These are phyloP conservation scores for Ustilago esculenta DNA, from an alignment of 1,284 basidiomycete genomes.

Conservation along the genomic window DNA sequence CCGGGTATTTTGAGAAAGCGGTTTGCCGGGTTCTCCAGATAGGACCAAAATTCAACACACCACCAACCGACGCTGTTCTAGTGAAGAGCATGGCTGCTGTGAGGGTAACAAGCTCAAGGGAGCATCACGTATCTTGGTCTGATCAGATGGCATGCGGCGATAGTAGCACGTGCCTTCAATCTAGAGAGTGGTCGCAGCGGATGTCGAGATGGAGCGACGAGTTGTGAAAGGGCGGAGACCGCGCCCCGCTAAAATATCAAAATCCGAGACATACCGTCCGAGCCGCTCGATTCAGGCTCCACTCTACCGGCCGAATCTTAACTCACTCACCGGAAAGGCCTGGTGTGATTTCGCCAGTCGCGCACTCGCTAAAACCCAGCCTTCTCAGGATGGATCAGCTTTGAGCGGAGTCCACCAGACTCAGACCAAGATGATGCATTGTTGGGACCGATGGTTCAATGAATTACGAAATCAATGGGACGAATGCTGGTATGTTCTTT, in stretches of 20 bases:
- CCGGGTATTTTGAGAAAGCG: conserved; percentile 5
- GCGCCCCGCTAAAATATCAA: neutral
- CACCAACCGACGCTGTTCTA: too few species aligned
- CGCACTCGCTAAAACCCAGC: too few species aligned
- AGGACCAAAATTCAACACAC: too few species aligned
- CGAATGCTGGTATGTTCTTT: conserved; percentile 5
- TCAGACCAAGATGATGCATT: too few species aligned
- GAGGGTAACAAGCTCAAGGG: too few species aligned
- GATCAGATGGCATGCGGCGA: neutral
- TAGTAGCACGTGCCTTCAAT: neutral
- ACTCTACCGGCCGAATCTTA: conserved; percentile 10
- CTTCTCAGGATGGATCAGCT: too few species aligned
- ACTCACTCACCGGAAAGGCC: too few species aligned
- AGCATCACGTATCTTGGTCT: neutral
- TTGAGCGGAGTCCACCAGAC: too few species aligned
- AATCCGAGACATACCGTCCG: conserved; percentile 2
- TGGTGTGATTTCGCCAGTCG: too few species aligned
- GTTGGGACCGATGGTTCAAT: neutral
- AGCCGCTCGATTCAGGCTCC: neutral
- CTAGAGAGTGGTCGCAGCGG: too few species aligned
- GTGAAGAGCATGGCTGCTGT: too few species aligned
- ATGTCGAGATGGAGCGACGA: too few species aligned
- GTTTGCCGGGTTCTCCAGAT: conserved; percentile 2
- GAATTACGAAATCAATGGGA: conserved; percentile 2
- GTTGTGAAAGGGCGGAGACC: neutral